These are phyloP conservation scores for Cornus kousa DNA, from an alignment of 148 eudicot genomes.

Conservation along the genomic window DNA sequence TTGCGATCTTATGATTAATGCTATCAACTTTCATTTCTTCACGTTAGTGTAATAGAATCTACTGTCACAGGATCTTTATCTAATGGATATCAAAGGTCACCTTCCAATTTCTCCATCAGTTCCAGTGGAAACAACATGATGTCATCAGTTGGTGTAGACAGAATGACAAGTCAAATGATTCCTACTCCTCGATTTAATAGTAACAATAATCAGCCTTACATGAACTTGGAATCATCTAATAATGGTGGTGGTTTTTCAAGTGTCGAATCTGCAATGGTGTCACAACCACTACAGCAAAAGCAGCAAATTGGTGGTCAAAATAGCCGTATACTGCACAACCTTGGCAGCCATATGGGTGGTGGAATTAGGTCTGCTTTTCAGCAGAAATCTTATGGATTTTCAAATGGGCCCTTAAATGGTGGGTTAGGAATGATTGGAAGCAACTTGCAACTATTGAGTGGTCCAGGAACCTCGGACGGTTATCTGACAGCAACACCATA, in stretches of 20 bases:
- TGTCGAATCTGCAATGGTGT: conserved; percentile 48
- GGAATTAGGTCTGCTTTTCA: conserved; percentile 63
- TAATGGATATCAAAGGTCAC: conserved; percentile 69
- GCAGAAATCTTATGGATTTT: conserved; percentile 48
- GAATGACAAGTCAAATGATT: conserved; percentile 89
- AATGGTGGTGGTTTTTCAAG: conserved; percentile 47
- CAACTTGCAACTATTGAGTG: conserved; percentile 54
- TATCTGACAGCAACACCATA: conserved; percentile 43
- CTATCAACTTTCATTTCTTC: background rate
- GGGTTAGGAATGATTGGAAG: conserved; percentile 55
- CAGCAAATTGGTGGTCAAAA: conserved; percentile 62
- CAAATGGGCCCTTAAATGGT: conserved; percentile 55
- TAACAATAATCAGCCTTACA: conserved; percentile 40
- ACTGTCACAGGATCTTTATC: conserved; percentile 56
- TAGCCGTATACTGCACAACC: conserved; percentile 65
- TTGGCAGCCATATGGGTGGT: conserved; percentile 63
- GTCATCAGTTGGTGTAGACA: conserved; percentile 50
- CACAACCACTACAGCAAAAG: conserved; percentile 61
- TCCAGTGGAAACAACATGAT: conserved; percentile 52
- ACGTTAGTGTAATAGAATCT: conserved; percentile 9
- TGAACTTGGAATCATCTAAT: conserved; percentile 49
- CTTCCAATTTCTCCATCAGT: conserved; percentile 50
- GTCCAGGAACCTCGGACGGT: conserved; percentile 61
- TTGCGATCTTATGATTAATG: background rate
- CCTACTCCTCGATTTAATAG: conserved; percentile 88